Conservation (phyloP, 2,329 filamentous ascomycete species). For the Monosporascus ibericus region DNA sequence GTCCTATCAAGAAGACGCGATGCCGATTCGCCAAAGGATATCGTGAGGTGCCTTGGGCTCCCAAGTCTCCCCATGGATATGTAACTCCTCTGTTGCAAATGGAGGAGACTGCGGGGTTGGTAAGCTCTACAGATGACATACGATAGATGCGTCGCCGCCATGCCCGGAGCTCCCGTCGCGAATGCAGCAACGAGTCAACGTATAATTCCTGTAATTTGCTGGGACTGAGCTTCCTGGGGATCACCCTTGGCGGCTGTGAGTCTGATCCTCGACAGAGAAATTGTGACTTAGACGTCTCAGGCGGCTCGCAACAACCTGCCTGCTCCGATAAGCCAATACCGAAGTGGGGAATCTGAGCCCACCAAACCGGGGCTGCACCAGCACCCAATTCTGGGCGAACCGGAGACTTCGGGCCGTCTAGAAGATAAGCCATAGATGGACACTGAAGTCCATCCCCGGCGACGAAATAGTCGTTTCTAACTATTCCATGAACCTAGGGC, state of each 20-base stretch:
- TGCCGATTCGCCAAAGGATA: too few species aligned
- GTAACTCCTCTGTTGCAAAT: too few species aligned
- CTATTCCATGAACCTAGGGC: too few species aligned
- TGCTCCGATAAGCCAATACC: not conserved
- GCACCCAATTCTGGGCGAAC: not conserved
- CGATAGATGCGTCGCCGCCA: not conserved
- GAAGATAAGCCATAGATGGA: not conserved
- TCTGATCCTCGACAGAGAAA: too few species aligned
- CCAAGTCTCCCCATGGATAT: too few species aligned
- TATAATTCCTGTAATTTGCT: not conserved
- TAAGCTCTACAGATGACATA: not conserved
- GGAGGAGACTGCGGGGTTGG: not conserved
- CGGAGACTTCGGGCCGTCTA: not conserved
- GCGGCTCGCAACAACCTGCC: not conserved
- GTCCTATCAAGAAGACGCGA: too few species aligned
- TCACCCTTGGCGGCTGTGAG: not conserved
- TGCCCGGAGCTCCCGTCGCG: not conserved
- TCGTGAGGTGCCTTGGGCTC: too few species aligned
- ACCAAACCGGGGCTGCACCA: not conserved
- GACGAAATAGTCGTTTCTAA: too few species aligned
- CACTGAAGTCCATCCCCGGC: too few species aligned
- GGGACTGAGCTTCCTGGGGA: not conserved
- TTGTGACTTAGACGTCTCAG: too few species aligned
- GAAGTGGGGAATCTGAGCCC: not conserved
- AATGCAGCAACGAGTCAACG: not conserved